Evolutionary conservation across 768 basidiomycete species (phyloP), one percentile per base, ranked within the genome.

Genomic region (Mycena metata): DNA sequence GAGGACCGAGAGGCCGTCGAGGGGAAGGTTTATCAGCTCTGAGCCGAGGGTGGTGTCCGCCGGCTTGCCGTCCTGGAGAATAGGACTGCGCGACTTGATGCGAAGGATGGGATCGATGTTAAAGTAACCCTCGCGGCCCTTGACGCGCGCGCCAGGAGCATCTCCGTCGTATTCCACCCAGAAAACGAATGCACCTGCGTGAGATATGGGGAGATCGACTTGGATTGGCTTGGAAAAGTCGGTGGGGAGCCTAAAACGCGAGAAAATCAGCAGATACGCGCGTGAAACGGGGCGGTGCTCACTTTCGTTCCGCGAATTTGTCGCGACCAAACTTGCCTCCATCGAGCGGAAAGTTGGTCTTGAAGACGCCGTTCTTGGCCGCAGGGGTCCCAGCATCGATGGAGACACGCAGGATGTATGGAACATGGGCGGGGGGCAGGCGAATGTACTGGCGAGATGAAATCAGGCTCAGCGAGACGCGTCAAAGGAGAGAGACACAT

Each of bases 281-380:
- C 54, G 50, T 45, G 54, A 9, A 49, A 66, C 13, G 30, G 21
- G 60, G 58, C 55, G 61, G 17, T 43, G 80, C 92, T 75, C 79
- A 96, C 97, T 81, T 90, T 76, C 94, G 85, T 78, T 95, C 86
- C 2, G 89, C 83, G 76, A 92, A 94, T 55, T 80, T 85, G 68
- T 91, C 89, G 33, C 98, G 87, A 47, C 88, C 87, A 77, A 98
- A 99, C 21, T 78, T 80, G 39, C 96, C 95, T 5, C 96, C 97
- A 72, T 99, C 94, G 8, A 99, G 86, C 2, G 98, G 98, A 75
- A 99, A 98, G 78, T 99, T 98, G 65, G 96, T 97, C 83, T 92
- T 95, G 79, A 99, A 93, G 1, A 96, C 87, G 58, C 96, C 98
- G 74, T 96, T 94, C 74, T 89, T 91, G 10, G 94, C 89, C 12